Base-by-base conservation (phyloP, 306 rosid genomes). In the Cyclanthera cordifolia region DNA sequence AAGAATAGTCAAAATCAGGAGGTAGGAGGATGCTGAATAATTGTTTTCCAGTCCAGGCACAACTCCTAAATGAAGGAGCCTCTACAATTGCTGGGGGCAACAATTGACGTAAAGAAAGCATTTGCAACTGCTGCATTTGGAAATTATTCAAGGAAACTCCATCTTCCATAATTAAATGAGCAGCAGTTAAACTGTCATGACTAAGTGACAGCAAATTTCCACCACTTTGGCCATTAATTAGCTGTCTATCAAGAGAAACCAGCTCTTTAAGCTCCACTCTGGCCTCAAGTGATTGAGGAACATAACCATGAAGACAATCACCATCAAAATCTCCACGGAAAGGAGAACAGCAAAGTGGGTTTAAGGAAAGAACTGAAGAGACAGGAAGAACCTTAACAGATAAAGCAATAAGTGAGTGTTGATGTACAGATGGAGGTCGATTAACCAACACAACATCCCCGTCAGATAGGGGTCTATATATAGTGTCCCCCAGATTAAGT, bases 361-460 rank as follows among this genome's bases (percentile, higher is more conserved):
- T 94, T 49, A 94, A 76, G 2, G 96, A 82, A 43, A 87, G 84
- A 14, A 81, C 97, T 43, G 91, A 74, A 3, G 70, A 65, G 46
- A 83, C 79, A 1, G 91, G 99, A 75, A 94, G 96, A 72, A 94
- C 80, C 83, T 73, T 90, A n/a, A 73, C 86, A 0, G 76, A 73
- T 73, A 94, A 81, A 72, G 95, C 86, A 51, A 94, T 85, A 39
- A 90, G 78, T 7, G 99, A 90, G 50, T 94, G 99, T 66, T 88
- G 95, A 76, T 94, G 99, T 76, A 94, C 90, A 28, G 99, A 94
- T 70, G 99, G 99, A 64, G 96, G 99, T 83, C 99, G 84, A 73
- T 94, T 90, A 71, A 94, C 81, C 80, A 94, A 78, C 71, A 94
- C 82, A 48, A 50, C 73, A 74, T 94, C 99, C 52, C 96, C 91